phyloP scores from a whole-genome alignment of 306 rosid species.

The Boehmeria nivea region DNA sequence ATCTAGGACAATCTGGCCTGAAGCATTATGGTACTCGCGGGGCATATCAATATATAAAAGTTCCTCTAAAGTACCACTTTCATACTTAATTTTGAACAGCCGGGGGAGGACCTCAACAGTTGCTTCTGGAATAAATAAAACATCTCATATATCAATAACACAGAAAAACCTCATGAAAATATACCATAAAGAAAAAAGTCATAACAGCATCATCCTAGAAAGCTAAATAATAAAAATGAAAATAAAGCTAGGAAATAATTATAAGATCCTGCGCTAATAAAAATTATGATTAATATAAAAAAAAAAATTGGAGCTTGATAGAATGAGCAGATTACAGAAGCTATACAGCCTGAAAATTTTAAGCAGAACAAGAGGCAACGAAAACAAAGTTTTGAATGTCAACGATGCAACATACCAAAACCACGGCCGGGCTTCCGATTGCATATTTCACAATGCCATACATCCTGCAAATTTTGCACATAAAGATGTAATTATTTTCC shows the following conservation, averaged over 20 bases:
- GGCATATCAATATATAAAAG: conserved; percentile 98
- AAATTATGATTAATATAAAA: too few relatives aligned
- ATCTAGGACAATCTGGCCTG: conserved; percentile 95
- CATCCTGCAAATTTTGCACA: conserved; percentile 63
- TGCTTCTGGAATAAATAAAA: conserved; percentile 60
- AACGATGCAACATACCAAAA: conserved; percentile 50
- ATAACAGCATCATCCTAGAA: neutral
- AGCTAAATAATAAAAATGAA: neutral
- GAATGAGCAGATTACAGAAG: too few relatives aligned
- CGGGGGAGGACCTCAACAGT: conserved; percentile 96
- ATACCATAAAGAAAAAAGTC: neutral
- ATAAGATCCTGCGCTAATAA: too few relatives aligned
- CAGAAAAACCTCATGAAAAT: conserved; percentile 5
- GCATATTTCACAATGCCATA: conserved; percentile 98
- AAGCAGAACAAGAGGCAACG: conserved; percentile 3
- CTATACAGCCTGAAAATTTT: neutral
- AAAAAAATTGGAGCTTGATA: too few relatives aligned
- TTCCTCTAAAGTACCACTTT: conserved; percentile 97
- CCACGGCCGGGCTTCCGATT: conserved; percentile 98
- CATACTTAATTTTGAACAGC: conserved; percentile 92
- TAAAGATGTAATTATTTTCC: neutral
- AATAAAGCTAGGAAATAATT: too few relatives aligned
- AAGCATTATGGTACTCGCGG: conserved; percentile 84
- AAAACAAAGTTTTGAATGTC: conserved; percentile 8
- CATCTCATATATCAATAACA: conserved; percentile 20